phyloP scores from a whole-genome alignment of 2,329 filamentous ascomycete genomes.

The Aspergillus novoparasiticus region DNA sequence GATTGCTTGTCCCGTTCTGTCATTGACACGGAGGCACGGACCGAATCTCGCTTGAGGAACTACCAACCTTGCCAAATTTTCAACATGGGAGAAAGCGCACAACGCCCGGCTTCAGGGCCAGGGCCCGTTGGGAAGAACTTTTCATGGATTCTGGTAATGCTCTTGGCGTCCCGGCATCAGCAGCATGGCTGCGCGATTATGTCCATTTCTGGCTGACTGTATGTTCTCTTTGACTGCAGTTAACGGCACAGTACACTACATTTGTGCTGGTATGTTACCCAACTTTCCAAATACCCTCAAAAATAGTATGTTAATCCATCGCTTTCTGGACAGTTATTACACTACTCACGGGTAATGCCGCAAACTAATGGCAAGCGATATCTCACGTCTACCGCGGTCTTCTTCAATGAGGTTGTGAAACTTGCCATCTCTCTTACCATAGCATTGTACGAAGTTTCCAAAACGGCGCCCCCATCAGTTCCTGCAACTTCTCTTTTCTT shows the following conservation, averaged over 20 bases:
- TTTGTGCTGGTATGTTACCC: slow-evolving; percentile 45
- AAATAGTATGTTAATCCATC: slow-evolving; percentile 13
- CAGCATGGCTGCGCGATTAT: background rate
- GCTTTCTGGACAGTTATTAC: slow-evolving; percentile 68
- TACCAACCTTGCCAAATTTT: background rate
- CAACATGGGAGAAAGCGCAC: slow-evolving; percentile 37
- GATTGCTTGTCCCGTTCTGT: background rate
- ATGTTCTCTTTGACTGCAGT: slow-evolving; percentile 28
- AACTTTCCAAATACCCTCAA: too few relatives aligned
- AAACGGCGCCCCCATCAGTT: slow-evolving; percentile 73
- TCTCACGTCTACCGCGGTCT: slow-evolving; percentile 89
- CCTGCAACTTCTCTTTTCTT: slow-evolving; percentile 78
- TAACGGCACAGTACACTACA: slow-evolving; percentile 47
- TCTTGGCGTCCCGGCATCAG: background rate
- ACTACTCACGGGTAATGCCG: slow-evolving; percentile 96
- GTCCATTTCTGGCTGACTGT: slow-evolving; percentile 11
- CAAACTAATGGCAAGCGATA: slow-evolving; percentile 80
- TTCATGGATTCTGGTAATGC: slow-evolving; percentile 45
- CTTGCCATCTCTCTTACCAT: slow-evolving; percentile 82
- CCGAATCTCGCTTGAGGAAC: background rate
- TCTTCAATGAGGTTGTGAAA: slow-evolving; percentile 91
- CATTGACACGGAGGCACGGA: slow-evolving; percentile 13
- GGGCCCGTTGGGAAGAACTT: slow-evolving; percentile 35
- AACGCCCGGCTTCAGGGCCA: slow-evolving; percentile 36
- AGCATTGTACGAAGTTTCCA: slow-evolving; percentile 83